Evolutionary conservation across 2,329 filamentous ascomycete species (phyloP), one percentile per base, ranked within the genome.

Genomic region (Ophiostoma quercus): DNA sequence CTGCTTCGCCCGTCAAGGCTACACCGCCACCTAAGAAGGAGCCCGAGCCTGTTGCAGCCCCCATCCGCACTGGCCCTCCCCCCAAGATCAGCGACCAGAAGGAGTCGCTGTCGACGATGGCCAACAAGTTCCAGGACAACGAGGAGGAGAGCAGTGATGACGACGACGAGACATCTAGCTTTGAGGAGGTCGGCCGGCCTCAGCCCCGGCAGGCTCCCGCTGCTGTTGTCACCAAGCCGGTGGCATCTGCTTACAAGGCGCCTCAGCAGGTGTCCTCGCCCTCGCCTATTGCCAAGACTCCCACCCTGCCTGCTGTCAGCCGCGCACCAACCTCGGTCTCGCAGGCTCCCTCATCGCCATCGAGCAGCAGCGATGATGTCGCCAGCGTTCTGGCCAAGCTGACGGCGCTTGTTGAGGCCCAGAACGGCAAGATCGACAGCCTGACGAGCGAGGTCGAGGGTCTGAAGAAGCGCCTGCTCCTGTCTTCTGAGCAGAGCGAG

Each of bases 31-130:
- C 84, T 14, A 87, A 86, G 75, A 87, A 86, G 75, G 85, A 88
- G 74, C 79, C 82, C 67, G 83, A 82, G 69, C 68, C 73, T 12
- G 11, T 62, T 16, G 37, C 71, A 8, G 34, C 69, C 3, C 67
- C 71, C 2, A 76, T 81, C 14, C 79, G 82, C n/a, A 79, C 81
- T 7, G 79, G 81, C 37, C 82, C 85, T 51, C 88, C 90, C 47
- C 88, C 89, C 12, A 88, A 87, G 1, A 87, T 96, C 80, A 90
- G 89, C 73, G 92, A 96, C 73, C 94, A 97, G 81, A 93, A 95
- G 78, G 86, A 87, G 37, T 96, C 92, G 14, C 95, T 97, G 80
- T 87, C 92, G 25, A 88, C 88, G 69, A 90, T 95, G 84, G 94
- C 93, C 11, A 88, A 87, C 78, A 96, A 92, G 79, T 97, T 92